Evolutionary conservation across 768 basidiomycete species (phyloP), one percentile per base, ranked within the genome.

Genomic region (Chalciporus pseudorubinellus): DNA sequence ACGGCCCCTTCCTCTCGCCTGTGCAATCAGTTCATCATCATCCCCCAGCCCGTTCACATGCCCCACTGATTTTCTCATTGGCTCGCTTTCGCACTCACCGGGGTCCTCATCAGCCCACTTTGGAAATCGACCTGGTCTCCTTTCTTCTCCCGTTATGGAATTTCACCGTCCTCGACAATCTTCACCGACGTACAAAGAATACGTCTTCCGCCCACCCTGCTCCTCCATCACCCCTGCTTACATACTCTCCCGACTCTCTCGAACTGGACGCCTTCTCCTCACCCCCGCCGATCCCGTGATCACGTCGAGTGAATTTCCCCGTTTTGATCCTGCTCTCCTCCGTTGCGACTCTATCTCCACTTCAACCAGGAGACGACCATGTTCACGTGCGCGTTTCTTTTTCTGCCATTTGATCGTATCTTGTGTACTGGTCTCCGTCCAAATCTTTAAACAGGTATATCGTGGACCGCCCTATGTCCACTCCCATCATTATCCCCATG

Each of bases 21-120:
- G n/a, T 36, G 16, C 34, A n/a, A 36, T 14, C 39, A 40, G 39
- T 12, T 19, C 39, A 38, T 38, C 13, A 49, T 21, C 29, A 46
- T 50, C 19, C 45, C 45, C 49, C 21, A 31, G 18, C 48, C 8
- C 29, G 34, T 44, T 47, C 61, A 48, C 60, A 53, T 61, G 56
- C 61, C 50, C 51, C 46, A 29, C 26, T 16, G 36, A 39, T 58
- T 50, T 56, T 60, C 61, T 18, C 59, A 50, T 19, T 42, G 49
- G 58, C 52, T 66, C 64, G 51, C 48, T 63, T 68, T 59, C 2
- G 39, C 63, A 18, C 58, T 70, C 47, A 21, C 60, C 50, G 67
- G 67, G 67, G 67, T 68, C 67, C 59, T 53, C 36, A 39, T 50
- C 49, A n/a, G 41, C 18, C 63, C 47, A 34, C 5, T 58, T 43